These are phyloP conservation scores for Xylaria sp. DNA, from an alignment of 2,329 filamentous ascomycete genomes.

Conservation along the genomic window DNA sequence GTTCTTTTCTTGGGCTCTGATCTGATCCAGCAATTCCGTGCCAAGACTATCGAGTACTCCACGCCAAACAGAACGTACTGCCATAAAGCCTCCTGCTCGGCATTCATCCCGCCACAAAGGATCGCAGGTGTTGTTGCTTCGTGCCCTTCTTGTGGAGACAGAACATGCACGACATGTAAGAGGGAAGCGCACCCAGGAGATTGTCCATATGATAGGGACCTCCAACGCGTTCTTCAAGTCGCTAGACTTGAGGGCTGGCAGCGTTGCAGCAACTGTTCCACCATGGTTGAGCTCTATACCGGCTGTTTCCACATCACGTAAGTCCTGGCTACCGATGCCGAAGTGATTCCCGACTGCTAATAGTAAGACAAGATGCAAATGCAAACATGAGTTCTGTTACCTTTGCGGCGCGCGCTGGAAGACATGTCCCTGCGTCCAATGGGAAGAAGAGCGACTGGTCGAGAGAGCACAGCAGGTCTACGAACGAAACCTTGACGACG, in stretches of 20 bases:
- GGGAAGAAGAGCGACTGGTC: slow-evolving; percentile 14
- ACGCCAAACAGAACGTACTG: slow-evolving; percentile 50
- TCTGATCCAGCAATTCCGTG: slow-evolving; percentile 35
- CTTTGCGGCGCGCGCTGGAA: slow-evolving; percentile 24
- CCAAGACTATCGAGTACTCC: slow-evolving; percentile 45
- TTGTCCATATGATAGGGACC: slow-evolving; percentile 41
- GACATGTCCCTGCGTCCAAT: slow-evolving; percentile 36
- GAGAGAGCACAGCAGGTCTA: slow-evolving; percentile 8
- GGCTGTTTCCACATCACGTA: slow-evolving; percentile 56
- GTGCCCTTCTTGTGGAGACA: slow-evolving; percentile 38
- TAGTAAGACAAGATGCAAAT: slow-evolving; percentile 14
- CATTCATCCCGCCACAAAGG: slow-evolving; percentile 38
- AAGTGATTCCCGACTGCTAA: slow-evolving; percentile 9
- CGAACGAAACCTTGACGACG: neutral
- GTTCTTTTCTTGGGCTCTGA: slow-evolving; percentile 34
- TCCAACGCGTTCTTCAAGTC: slow-evolving; percentile 37
- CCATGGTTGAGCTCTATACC: slow-evolving; percentile 43
- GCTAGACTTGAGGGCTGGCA: slow-evolving; percentile 46
- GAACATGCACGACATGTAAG: slow-evolving; percentile 52
- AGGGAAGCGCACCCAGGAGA: slow-evolving; percentile 38
- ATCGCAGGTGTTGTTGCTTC: slow-evolving; percentile 34
- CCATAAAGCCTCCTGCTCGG: slow-evolving; percentile 37
- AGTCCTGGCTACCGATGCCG: slow-evolving; percentile 25
- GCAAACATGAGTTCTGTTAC: slow-evolving; percentile 22
- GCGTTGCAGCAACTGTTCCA: slow-evolving; percentile 41